Evolutionary conservation across 192 early-diverging fungal genomes (phyloP).

Genomic region (Funneliformis geosporum): DNA sequence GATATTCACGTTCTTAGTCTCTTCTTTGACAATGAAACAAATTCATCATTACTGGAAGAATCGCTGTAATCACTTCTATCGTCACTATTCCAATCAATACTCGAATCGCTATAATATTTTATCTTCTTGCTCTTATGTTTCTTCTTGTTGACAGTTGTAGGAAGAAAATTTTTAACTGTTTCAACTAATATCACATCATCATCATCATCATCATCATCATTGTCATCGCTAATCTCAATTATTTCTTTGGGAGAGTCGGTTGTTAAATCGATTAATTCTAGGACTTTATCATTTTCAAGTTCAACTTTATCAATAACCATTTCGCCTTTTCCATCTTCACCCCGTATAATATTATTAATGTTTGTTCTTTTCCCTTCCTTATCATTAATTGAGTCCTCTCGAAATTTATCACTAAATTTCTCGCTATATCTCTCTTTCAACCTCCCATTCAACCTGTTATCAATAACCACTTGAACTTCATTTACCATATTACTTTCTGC

Average conservation of each 20-base stretch:
- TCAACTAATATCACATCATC: neutral
- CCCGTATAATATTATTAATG: too few species aligned
- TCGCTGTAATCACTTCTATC: neutral
- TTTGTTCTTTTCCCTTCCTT: neutral
- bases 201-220: neutral
- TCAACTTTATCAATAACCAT: neutral
- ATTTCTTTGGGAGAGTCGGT: neutral
- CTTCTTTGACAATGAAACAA: neutral
- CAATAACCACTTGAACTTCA: too few species aligned
- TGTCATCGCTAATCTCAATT: neutral
- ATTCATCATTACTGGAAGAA: neutral
- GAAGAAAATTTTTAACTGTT: neutral
- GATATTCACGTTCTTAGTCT: neutral
- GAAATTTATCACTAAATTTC: neutral
- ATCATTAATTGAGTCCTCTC: neutral
- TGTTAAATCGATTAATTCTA: neutral
- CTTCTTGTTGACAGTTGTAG: neutral
- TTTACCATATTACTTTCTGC: neutral
- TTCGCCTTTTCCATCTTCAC: neutral
- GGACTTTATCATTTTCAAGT: neutral
- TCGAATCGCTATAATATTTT: neutral
- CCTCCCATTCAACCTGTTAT: neutral
- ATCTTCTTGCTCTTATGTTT: neutral
- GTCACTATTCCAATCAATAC: neutral
- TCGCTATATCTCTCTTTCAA: neutral